Evolutionary conservation across 148 eudicot species (phyloP).

Genomic region (Cornus controversa): DNA sequence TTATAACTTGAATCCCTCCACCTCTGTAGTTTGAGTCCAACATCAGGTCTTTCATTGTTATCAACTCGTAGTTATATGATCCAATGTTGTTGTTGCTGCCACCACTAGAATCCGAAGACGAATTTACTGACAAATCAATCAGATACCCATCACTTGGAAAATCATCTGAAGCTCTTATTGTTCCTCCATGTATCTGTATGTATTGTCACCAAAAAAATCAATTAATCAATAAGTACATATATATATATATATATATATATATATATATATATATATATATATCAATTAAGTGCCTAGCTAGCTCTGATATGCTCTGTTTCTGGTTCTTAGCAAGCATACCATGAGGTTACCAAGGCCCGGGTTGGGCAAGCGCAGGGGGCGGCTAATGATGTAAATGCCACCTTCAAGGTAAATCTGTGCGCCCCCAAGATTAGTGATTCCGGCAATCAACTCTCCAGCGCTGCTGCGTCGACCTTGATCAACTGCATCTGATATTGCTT

Average conservation of each 20-base stretch:
- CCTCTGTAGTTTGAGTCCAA: conserved; percentile 71
- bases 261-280: too few species aligned
- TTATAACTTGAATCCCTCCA: conserved; percentile 59
- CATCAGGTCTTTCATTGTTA: conserved; percentile 74
- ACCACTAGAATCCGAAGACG: too few species aligned
- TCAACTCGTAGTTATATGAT: conserved; percentile 52
- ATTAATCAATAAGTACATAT: too few species aligned
- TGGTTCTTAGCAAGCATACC: too few species aligned
- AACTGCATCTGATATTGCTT: conserved; percentile 59
- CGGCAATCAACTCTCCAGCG: conserved; percentile 41
- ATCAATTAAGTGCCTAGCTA: too few species aligned
- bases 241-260: too few species aligned
- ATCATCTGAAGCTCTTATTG: conserved; percentile 54
- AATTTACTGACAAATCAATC: conserved; percentile 62
- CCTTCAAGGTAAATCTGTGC: conserved; percentile 65
- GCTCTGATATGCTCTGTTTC: too few species aligned
- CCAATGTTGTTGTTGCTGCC: conserved; percentile 14
- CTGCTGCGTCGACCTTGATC: conserved; percentile 17
- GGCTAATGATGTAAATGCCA: conserved; percentile 67
- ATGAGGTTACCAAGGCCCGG: conserved; percentile 59
- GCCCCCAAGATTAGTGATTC: conserved; percentile 72
- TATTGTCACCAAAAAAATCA: conserved; percentile 31
- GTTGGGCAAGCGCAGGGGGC: conserved; percentile 55
- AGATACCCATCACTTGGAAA: conserved; percentile 53
- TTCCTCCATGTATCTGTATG: conserved; percentile 83